Conservation (phyloP, 139 green algal genomes). For the Diplosphaera chodatii region DNA sequence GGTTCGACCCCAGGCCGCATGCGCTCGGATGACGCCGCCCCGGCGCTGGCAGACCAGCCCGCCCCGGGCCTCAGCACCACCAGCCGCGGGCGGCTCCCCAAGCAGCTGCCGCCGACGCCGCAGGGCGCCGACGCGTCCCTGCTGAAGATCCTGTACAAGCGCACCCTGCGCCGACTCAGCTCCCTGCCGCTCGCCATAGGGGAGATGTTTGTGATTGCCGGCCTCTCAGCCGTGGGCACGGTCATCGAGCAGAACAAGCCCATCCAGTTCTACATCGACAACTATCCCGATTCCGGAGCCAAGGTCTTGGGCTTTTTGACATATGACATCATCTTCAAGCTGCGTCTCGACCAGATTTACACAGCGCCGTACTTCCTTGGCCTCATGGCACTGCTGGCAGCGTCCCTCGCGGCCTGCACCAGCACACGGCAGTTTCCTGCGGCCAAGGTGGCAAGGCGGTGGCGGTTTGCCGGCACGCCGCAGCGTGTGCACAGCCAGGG, state of each 20-base stretch:
- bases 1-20: neutral
- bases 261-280: conserved; percentile 62
- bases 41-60: neutral
- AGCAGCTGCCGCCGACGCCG: neutral
- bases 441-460: conserved; percentile 55
- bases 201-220: conserved; percentile 76
- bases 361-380: conserved; percentile 80
- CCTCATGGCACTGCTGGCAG: conserved; percentile 72
- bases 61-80: neutral
- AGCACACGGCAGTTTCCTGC: conserved; percentile 82
- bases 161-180: conserved; percentile 54
- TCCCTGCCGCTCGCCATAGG: conserved; percentile 82
- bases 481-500: conserved; percentile 9
- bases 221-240: conserved; percentile 81
- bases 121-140: neutral
- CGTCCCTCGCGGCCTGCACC: conserved; percentile 88
- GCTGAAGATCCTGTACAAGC: conserved; percentile 21
- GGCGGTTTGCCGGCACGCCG: conserved; percentile 22
- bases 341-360: conserved; percentile 89
- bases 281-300: conserved; percentile 47
- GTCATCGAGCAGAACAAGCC: conserved; percentile 88
- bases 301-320: conserved; percentile 67
- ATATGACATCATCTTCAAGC: conserved; percentile 51
- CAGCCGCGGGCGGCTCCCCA: neutral
- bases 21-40: neutral